Conservation (phyloP, 148 eudicot genomes). For the Rhododendron mucronatum region DNA sequence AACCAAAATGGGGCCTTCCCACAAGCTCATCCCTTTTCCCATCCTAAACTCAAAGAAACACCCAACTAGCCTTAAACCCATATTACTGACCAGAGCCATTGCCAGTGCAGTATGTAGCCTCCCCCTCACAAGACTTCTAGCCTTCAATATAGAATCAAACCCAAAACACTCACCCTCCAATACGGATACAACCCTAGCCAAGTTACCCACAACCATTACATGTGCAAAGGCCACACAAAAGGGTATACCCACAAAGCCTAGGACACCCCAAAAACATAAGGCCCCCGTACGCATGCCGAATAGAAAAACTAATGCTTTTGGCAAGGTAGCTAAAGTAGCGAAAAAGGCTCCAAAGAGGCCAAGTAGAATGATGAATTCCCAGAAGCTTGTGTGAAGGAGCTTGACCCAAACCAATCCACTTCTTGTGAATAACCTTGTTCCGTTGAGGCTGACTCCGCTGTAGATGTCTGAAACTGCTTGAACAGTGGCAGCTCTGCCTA, state of each 20-base stretch:
- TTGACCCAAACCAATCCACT: slow-evolving; percentile 15
- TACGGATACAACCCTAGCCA: background rate
- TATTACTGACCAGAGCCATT: slow-evolving; percentile 7
- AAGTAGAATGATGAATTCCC: slow-evolving; percentile 1
- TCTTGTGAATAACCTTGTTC: background rate
- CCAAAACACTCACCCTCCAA: background rate
- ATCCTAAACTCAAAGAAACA: slow-evolving; percentile 13
- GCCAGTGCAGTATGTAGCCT: slow-evolving; percentile 8
- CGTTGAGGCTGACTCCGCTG: background rate
- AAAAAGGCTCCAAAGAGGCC: background rate
- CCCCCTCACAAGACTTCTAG: background rate
- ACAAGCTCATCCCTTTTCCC: slow-evolving; percentile 10
- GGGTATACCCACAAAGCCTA: slow-evolving; percentile 10
- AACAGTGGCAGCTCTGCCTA: slow-evolving; percentile 11
- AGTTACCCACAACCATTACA: background rate
- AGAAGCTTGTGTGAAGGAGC: slow-evolving; percentile 11
- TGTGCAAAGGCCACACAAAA: slow-evolving; percentile 17
- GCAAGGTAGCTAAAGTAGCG: slow-evolving; percentile 1
- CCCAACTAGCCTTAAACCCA: slow-evolving; percentile 8
- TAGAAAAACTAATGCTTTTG: background rate
- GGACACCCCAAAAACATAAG: slow-evolving; percentile 9
- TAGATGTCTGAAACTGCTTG: slow-evolving; percentile 17
- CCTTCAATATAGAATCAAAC: background rate
- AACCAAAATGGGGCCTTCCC: slow-evolving; percentile 15
- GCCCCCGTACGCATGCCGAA: background rate